These are phyloP conservation scores for Chaetomiaceae sp. DNA, from an alignment of 2,329 filamentous ascomycete species.

Conservation along the genomic window DNA sequence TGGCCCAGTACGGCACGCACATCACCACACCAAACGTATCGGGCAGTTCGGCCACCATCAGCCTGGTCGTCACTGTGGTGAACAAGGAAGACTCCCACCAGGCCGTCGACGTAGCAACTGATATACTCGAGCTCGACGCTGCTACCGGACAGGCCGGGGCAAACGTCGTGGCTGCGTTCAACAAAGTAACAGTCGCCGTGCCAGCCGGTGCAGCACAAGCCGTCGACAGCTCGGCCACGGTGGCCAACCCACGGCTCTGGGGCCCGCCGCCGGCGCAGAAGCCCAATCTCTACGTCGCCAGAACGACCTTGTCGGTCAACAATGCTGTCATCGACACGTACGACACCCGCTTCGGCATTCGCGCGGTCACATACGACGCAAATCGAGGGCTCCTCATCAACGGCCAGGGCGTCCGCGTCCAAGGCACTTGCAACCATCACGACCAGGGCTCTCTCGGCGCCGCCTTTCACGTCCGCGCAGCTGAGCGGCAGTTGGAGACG, in stretches of 20 bases:
- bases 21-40: conserved; percentile 43
- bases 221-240: conserved; percentile 29
- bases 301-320: conserved; percentile 34
- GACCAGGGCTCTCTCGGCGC: conserved; percentile 45
- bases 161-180: neutral
- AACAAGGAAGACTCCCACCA: conserved; percentile 33
- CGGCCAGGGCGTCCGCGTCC: conserved; percentile 36
- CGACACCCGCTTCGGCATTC: conserved; percentile 45
- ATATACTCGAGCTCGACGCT: neutral
- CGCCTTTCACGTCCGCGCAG: conserved; percentile 44
- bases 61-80: conserved; percentile 40
- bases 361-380: conserved; percentile 23
- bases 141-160: neutral
- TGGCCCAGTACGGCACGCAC: conserved; percentile 45
- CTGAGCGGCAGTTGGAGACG: conserved; percentile 43
- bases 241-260: conserved; percentile 42
- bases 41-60: conserved; percentile 36
- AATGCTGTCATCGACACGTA: conserved; percentile 32
- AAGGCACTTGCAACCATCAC: conserved; percentile 46
- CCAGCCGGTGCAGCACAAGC: conserved; percentile 12
- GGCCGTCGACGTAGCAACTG: conserved; percentile 29
- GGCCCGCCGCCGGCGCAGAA: conserved; percentile 39
- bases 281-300: conserved; percentile 43
- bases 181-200: neutral
- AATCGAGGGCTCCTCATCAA: conserved; percentile 36